These are phyloP conservation scores for Saccharomycopsis javanensis DNA, from an alignment of 805 yeast genomes.

Conservation along the genomic window DNA sequence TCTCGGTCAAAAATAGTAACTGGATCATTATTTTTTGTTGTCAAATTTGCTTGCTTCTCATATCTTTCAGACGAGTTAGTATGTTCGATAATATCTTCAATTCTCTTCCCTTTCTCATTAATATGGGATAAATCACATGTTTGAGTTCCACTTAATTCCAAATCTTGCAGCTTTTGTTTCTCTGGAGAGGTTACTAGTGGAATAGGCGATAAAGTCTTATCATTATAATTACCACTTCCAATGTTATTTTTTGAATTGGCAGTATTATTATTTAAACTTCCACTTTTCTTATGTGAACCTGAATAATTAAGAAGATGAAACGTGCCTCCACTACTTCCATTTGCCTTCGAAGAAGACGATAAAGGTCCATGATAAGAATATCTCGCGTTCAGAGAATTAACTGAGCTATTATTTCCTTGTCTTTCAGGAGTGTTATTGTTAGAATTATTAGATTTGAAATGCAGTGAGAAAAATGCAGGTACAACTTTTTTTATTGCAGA, in stretches of 20 bases:
- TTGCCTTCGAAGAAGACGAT: neutral
- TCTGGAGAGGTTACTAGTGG: neutral
- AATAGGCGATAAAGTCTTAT: neutral
- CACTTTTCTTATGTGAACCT: neutral
- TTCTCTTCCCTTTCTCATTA: neutral
- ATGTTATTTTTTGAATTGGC: neutral
- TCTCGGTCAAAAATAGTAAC: neutral
- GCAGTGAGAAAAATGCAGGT: neutral
- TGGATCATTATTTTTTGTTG: neutral
- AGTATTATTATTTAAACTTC: neutral
- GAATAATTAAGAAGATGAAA: neutral
- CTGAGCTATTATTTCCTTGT: neutral
- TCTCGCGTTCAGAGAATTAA: neutral
- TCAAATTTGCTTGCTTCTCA: no score
- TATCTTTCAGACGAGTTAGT: no score
- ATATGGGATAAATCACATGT: neutral
- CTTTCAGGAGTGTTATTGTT: neutral
- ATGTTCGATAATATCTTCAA: neutral
- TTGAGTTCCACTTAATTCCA: neutral
- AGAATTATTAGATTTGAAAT: neutral
- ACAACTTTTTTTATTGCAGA: neutral
- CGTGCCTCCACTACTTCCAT: neutral
- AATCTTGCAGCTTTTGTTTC: neutral
- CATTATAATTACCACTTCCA: neutral
- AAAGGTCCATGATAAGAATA: neutral